phyloP scores from a whole-genome alignment of 139 green algal species.

The Asterochloris erici region DNA sequence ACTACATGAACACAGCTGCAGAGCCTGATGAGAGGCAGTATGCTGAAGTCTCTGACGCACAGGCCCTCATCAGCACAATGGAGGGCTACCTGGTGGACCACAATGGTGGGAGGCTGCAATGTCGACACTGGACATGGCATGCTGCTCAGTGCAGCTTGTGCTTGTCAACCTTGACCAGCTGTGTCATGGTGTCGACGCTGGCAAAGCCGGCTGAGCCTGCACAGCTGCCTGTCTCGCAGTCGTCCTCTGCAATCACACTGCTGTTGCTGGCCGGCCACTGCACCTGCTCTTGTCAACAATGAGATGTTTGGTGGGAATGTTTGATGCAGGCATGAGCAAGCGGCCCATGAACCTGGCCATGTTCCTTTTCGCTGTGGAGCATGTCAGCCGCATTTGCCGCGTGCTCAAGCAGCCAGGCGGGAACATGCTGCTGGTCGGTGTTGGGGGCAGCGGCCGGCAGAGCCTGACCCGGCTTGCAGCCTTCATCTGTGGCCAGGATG shows the following conservation, averaged over 20 bases:
- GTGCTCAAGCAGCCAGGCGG: conserved; percentile 68
- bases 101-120: conserved; percentile 40
- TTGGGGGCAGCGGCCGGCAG: conserved; percentile 70
- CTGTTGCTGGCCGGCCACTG: neutral
- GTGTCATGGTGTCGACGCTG: neutral
- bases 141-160: neutral
- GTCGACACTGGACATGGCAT: neutral
- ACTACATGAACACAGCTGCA: conserved; percentile 54
- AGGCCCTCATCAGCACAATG: conserved; percentile 44
- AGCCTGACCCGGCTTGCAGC: conserved; percentile 63
- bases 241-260: neutral
- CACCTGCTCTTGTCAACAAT: neutral
- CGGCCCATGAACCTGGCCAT: conserved; percentile 75
- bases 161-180: neutral
- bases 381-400: conserved; percentile 64
- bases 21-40: conserved; percentile 49
- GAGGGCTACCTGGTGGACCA: conserved; percentile 67
- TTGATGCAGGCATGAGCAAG: conserved; percentile 47
- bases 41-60: conserved; percentile 38
- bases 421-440: conserved; percentile 73
- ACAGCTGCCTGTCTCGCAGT: neutral
- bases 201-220: neutral
- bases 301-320: no score
- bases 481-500: conserved; percentile 63
- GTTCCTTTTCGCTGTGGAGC: conserved; percentile 76